A percentile compares a stretch with the other conserved stretches of the same genome.
phyloP scores from a whole-genome alignment of 768 basidiomycete species.

The Termitomyces titanicus region DNA sequence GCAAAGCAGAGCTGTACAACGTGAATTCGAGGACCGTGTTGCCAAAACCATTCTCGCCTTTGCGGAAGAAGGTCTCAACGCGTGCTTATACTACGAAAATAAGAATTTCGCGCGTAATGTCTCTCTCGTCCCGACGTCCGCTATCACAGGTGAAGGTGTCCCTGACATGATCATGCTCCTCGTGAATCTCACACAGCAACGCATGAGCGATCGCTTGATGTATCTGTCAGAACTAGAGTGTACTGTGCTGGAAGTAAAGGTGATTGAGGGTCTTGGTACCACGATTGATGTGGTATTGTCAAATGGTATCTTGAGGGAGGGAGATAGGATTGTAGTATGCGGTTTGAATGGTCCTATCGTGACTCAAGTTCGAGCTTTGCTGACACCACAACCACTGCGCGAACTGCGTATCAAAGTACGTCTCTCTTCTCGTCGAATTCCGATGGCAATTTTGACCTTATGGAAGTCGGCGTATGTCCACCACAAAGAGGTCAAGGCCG shows the following conservation, averaged over 20 bases:
- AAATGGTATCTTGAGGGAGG: slow-evolving; percentile 88
- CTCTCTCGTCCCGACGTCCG: slow-evolving; percentile 96
- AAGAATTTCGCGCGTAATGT: slow-evolving; percentile 92
- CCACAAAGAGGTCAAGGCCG: slow-evolving; percentile 95
- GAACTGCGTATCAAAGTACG: slow-evolving; percentile 92
- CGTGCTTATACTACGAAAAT: slow-evolving; percentile 96
- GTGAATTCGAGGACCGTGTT: slow-evolving; percentile 90
- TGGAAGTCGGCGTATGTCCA: slow-evolving; percentile 90
- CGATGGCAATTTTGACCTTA: slow-evolving; percentile 7
- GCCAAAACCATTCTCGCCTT: slow-evolving; percentile 86
- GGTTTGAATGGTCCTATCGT: slow-evolving; percentile 97
- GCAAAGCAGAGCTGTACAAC: slow-evolving; percentile 74
- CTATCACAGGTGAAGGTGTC: slow-evolving; percentile 96
- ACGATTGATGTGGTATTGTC: slow-evolving; percentile 96
- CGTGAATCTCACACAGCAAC: slow-evolving; percentile 94
- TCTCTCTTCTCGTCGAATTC: slow-evolving; percentile 1
- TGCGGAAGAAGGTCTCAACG: slow-evolving; percentile 96
- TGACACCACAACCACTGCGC: slow-evolving; percentile 94
- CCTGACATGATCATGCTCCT: slow-evolving; percentile 99
- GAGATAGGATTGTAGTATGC: slow-evolving; percentile 93
- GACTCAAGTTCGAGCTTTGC: slow-evolving; percentile 87
- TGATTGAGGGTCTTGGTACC: slow-evolving; percentile 95
- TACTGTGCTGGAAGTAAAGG: slow-evolving; percentile 98
- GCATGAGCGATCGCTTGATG: slow-evolving; percentile 97
- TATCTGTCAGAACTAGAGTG: slow-evolving; percentile 97